Conservation (phyloP, 768 basidiomycete species). For the Boletus speciosus region DNA sequence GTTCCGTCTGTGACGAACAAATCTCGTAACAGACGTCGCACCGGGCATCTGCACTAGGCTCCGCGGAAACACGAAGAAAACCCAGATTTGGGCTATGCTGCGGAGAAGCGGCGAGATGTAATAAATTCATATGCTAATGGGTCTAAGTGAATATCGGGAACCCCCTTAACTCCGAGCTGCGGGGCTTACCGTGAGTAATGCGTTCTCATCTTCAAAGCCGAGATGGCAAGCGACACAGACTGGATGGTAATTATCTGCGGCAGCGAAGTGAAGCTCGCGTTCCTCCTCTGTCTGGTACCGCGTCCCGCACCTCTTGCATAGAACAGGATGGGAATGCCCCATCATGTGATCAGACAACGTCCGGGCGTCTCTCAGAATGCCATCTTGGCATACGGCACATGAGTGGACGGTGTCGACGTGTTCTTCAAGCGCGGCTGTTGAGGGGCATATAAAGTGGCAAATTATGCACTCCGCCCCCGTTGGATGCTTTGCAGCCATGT, state of each 20-base stretch:
- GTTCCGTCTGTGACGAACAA: conserved; percentile 21
- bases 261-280: conserved; percentile 35
- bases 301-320: conserved; percentile 29
- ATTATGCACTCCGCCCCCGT: conserved; percentile 20
- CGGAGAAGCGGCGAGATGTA: conserved; percentile 12
- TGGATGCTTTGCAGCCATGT: conserved; percentile 24
- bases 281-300: conserved; percentile 36
- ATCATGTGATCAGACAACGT: conserved; percentile 28
- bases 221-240: conserved; percentile 31
- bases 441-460: conserved; percentile 23
- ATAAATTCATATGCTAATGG: conserved; percentile 16
- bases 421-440: conserved; percentile 21
- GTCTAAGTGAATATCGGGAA: conserved; percentile 9
- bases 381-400: conserved; percentile 27
- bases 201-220: conserved; percentile 36
- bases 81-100: conserved; percentile 10
- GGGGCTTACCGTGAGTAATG: conserved; percentile 29
- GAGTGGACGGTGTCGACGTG: conserved; percentile 29
- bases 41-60: conserved; percentile 2
- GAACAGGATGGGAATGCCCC: conserved; percentile 26
- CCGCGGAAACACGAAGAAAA: conserved; percentile 10
- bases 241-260: conserved; percentile 37
- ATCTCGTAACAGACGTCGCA: conserved; percentile 26
- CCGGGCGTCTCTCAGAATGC: conserved; percentile 26
- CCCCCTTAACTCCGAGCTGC: conserved; percentile 2